Evolutionary conservation across 345 rosid genomes (phyloP).

Genomic region (Draba incana): DNA sequence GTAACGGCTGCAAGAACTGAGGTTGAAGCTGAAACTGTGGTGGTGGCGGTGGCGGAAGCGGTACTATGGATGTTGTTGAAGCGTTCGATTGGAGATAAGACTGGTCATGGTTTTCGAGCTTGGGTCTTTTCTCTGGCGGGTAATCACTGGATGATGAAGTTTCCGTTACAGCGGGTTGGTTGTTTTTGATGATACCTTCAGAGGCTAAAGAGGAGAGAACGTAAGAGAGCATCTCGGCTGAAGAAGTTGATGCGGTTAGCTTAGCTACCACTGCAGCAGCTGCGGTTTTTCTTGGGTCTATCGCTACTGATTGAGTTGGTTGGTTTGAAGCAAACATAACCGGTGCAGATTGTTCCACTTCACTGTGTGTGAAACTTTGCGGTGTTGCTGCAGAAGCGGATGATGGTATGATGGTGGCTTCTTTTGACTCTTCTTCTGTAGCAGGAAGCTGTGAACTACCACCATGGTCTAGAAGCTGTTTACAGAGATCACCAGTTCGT

Average conservation of each 20-base stretch:
- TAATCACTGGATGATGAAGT: conserved; percentile 48
- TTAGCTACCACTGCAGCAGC: conserved; percentile 89
- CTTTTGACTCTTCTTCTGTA: conserved; percentile 50
- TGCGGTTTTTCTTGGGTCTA: conserved; percentile 71
- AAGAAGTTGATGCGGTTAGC: conserved; percentile 90
- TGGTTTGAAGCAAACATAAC: conserved; percentile 58
- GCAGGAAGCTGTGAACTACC: conserved; percentile 41
- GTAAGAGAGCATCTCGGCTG: conserved; percentile 90
- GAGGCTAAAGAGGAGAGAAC: conserved; percentile 94
- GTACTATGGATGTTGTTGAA: conserved; percentile 60
- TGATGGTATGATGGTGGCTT: conserved; percentile 33
- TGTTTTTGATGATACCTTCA: conserved; percentile 67
- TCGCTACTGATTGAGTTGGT: conserved; percentile 49
- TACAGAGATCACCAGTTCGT: conserved; percentile 51
- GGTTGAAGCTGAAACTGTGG: conserved; percentile 53
- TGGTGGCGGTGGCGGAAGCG: conserved; percentile 57
- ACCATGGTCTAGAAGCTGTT: conserved; percentile 50
- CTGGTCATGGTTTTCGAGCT: conserved; percentile 60
- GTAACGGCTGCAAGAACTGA: conserved; percentile 55
- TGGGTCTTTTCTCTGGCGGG: conserved; percentile 77
- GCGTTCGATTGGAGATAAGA: conserved; percentile 55
- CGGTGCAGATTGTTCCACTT: conserved; percentile 66
- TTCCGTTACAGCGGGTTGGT: conserved; percentile 30
- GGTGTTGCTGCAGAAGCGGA: conserved; percentile 45
- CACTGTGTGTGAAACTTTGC: conserved; percentile 50